Evolutionary conservation across 805 yeast species (phyloP).

Genomic region (Yamadazyma akitaensis): DNA sequence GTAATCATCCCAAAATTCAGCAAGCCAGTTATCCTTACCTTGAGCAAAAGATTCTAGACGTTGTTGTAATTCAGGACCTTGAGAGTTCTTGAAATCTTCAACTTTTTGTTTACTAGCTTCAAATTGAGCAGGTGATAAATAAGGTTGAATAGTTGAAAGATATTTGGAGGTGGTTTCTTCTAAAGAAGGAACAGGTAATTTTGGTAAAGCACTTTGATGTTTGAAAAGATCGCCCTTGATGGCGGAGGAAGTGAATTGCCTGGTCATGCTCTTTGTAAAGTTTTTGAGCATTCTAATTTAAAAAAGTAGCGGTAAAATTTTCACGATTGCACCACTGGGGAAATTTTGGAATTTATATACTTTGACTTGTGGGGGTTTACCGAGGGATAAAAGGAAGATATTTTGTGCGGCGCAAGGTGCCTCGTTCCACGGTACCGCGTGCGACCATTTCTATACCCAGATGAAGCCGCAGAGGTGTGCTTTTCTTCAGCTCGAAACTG

Average conservation of each 20-base stretch:
- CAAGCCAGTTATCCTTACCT: constrained; percentile 80
- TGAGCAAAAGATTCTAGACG: constrained; percentile 58
- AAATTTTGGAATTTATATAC: constrained; percentile 1
- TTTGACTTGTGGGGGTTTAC: constrained; percentile 9
- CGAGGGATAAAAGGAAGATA: constrained; percentile 10
- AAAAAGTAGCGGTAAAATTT: background rate
- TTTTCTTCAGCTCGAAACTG: too few relatives aligned
- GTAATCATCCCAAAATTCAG: constrained; percentile 89
- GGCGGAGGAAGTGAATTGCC: constrained; percentile 24
- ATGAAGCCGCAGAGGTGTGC: too few relatives aligned
- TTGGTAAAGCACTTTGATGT: constrained; percentile 71
- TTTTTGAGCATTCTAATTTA: constrained; percentile 7
- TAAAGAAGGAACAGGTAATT: constrained; percentile 83
- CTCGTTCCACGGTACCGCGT: too few relatives aligned
- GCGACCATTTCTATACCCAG: too few relatives aligned
- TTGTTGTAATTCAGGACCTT: constrained; percentile 65
- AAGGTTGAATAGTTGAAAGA: constrained; percentile 71
- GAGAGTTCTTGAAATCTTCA: constrained; percentile 57
- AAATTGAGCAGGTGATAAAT: constrained; percentile 49
- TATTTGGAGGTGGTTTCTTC: constrained; percentile 67
- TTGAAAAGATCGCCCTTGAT: constrained; percentile 66
- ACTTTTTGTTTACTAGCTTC: constrained; percentile 53
- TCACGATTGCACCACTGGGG: background rate
- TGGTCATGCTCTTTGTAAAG: constrained; percentile 11
- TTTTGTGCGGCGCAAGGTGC: background rate